Conservation (phyloP, 1,284 basidiomycete genomes). For the Trametes polyzona region DNA sequence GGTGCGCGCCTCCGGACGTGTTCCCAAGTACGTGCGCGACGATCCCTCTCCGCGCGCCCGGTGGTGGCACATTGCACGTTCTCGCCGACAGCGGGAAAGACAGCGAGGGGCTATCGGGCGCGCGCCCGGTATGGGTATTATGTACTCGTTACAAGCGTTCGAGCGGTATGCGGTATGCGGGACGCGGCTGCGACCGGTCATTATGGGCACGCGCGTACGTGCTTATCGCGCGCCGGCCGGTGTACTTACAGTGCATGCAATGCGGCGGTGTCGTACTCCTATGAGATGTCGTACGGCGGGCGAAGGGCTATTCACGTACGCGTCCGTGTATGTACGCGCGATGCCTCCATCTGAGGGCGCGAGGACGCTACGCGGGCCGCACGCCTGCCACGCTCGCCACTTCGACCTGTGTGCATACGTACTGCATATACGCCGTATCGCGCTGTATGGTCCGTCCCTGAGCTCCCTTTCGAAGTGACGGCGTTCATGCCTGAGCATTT, state of each 20-base stretch:
- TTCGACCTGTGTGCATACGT: not conserved
- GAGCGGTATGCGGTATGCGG: too few relatives aligned
- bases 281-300: too few relatives aligned
- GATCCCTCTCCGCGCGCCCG: conserved; percentile 6
- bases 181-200: too few relatives aligned
- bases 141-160: too few relatives aligned
- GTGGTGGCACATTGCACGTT: not conserved
- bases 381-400: not conserved
- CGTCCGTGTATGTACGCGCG: not conserved
- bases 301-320: not conserved
- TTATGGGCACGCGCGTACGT: too few relatives aligned
- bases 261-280: too few relatives aligned
- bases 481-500: too few relatives aligned
- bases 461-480: too few relatives aligned
- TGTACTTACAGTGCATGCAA: not conserved
- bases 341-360: not conserved
- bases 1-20: conserved; percentile 3
- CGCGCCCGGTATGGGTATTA: too few relatives aligned
- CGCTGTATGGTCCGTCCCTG: not conserved
- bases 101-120: too few relatives aligned
- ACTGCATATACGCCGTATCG: too few relatives aligned
- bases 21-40: conserved; percentile 1
- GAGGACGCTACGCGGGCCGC: not conserved
- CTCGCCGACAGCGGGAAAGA: too few relatives aligned
- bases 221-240: not conserved